Percentiles rank a stretch among this genome's conserved stretches.
phyloP scores from a whole-genome alignment of 176 grass and related monocot genomes.

The Phoenix dactylifera region DNA sequence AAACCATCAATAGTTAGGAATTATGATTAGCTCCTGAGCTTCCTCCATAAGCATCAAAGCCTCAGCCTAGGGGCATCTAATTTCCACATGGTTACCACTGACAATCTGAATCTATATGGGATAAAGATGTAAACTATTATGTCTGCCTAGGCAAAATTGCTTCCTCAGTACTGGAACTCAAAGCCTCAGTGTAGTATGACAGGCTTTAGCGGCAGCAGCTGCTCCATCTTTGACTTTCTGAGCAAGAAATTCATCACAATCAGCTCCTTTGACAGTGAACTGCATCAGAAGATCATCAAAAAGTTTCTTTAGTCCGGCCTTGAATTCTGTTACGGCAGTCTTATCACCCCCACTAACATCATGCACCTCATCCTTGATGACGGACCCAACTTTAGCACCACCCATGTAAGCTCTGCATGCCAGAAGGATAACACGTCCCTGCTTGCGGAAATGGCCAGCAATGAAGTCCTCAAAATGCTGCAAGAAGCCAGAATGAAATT shows the following conservation, averaged over 20 bases:
- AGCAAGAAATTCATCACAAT: conserved; percentile 55
- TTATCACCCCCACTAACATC: neutral
- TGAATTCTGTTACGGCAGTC: conserved; percentile 23
- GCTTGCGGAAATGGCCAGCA: conserved; percentile 53
- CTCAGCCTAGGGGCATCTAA: too few species aligned
- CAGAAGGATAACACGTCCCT: conserved; percentile 39
- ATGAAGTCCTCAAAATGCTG: conserved; percentile 87
- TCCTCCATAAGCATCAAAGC: too few species aligned
- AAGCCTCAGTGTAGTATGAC: too few species aligned
- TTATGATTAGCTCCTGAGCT: too few species aligned
- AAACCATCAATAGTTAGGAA: too few species aligned
- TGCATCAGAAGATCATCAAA: conserved; percentile 91
- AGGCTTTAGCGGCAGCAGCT: neutral
- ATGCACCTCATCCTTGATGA: conserved; percentile 30
- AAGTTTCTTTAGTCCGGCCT: conserved; percentile 27
- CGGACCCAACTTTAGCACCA: conserved; percentile 52
- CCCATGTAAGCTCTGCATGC: conserved; percentile 73
- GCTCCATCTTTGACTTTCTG: conserved; percentile 42
- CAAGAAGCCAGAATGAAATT: conserved; percentile 28
- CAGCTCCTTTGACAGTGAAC: conserved; percentile 81
- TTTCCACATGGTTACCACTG: too few species aligned
- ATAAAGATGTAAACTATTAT: too few species aligned
- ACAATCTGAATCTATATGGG: too few species aligned
- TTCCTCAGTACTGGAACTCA: too few species aligned
- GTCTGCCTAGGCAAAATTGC: too few species aligned